Base-by-base conservation (phyloP, 441 rosid genomes). In the Cnidoscolus chayamansa region DNA sequence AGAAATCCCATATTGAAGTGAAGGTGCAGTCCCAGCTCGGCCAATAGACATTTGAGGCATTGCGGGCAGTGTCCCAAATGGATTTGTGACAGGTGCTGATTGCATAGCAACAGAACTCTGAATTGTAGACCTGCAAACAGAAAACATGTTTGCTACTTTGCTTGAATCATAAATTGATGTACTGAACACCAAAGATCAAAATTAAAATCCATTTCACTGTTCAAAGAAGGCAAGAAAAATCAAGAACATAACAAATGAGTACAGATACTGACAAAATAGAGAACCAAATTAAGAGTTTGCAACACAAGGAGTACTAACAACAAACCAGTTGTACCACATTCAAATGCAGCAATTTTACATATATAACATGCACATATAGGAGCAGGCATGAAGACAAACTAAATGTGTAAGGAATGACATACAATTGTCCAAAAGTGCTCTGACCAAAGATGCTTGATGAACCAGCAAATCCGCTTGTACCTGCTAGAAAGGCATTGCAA, bases 1-100 rank as follows among this genome's bases (percentile, higher is more conserved):
- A 50, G 99, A 90, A 80, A 93, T 93, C 77, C 99, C 99, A 77
- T 90, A 96, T 80, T 93, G 97, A 72, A 93, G 84, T 25, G 95
- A 87, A 70, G 96, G 84, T 65, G 88, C 83, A 69, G 86, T 84
- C 80, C 97, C 98, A 71, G 86, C 85, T 79, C 87, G 90, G 63
- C 87, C 89, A 74, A 96, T 82, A 70, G 98, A 90, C 71, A 96
- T 81, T 74, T 88, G 97, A 76, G 98, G 98, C 90, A 87, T 81
- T 70, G 88, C 93, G 64, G 99, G 99, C 57, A 96, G 96, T 0
- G 88, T 88, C 68, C 99, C 99, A 76, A 86, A 96, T 12, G 98
- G 98, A 85, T 88, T 93, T 67, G 90, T 78, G 56, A 83, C 80
- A 74, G 87, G 77, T 67, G 74, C 73, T 20, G 89, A 88, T 76